These are phyloP conservation scores for Fusarium pseudograminearum DNA, from an alignment of 2,329 filamentous ascomycete species.

Conservation along the genomic window DNA sequence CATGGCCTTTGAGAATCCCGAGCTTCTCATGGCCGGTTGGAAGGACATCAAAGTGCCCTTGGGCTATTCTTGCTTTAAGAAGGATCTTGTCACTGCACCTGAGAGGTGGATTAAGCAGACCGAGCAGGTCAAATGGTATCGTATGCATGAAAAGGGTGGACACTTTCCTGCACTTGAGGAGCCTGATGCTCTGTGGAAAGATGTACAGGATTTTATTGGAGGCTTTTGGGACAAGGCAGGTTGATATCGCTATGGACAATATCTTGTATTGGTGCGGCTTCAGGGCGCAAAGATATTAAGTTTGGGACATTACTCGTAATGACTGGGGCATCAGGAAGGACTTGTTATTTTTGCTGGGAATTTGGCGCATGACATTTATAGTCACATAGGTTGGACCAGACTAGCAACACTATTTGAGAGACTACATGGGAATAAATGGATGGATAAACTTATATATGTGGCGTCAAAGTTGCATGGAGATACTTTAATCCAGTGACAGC, in stretches of 20 bases:
- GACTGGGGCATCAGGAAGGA: not conserved
- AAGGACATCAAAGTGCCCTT: conserved; percentile 1
- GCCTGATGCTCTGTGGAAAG: conserved; percentile 27
- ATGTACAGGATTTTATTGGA: conserved; percentile 29
- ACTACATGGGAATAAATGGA: not conserved
- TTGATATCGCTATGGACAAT: not conserved
- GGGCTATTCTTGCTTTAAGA: conserved; percentile 21
- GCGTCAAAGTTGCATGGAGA: not conserved
- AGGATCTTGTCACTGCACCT: conserved; percentile 2
- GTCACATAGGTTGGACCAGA: not conserved
- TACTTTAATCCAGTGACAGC: not conserved
- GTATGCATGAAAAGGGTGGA: conserved; percentile 26
- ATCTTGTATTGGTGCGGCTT: accelerated
- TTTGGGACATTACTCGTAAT: not conserved
- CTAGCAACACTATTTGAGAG: too few species aligned
- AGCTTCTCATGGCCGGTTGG: conserved; percentile 16
- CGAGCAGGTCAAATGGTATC: conserved; percentile 25
- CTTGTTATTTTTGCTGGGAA: not conserved
- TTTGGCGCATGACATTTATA: not conserved
- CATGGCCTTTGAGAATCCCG: not conserved
- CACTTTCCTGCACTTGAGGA: conserved; percentile 38
- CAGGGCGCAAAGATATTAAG: not conserved
- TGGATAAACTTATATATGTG: not conserved
- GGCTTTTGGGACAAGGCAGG: conserved; percentile 1
- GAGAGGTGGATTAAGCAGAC: conserved; percentile 23